Conservation (phyloP, 306 rosid species). For the Trifolium pratense region DNA sequence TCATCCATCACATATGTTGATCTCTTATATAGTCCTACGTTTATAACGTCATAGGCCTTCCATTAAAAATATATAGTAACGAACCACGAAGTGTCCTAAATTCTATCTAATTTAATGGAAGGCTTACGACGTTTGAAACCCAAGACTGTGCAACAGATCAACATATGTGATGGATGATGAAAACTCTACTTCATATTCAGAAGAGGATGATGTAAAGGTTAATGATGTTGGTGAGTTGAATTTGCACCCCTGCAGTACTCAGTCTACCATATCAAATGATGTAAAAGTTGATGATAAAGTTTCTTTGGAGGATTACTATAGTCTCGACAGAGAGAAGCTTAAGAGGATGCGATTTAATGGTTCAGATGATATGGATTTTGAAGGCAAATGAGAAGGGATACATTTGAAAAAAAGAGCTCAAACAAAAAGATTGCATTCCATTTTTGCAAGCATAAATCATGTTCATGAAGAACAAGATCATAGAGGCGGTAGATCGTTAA, state of each 20-base stretch:
- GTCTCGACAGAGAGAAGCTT: too few species aligned
- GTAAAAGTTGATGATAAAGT: conserved; percentile 41
- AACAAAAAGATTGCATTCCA: conserved; percentile 31
- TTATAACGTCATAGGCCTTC: too few species aligned
- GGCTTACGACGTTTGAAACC: too few species aligned
- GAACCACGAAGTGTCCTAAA: too few species aligned
- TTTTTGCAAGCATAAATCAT: conserved; percentile 29
- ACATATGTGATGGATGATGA: neutral
- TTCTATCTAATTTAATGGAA: too few species aligned
- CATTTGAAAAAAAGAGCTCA: conserved; percentile 29
- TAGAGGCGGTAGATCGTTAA: conserved; percentile 53
- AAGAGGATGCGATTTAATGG: too few species aligned
- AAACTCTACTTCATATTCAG: conserved; percentile 45
- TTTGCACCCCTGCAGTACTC: conserved; percentile 30
- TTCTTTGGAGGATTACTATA: neutral
- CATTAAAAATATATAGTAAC: too few species aligned
- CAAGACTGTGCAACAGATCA: neutral
- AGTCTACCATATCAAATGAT: conserved; percentile 31
- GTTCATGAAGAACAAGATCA: conserved; percentile 43
- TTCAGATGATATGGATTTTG: too few species aligned
- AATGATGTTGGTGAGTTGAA: conserved; percentile 27
- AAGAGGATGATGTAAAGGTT: neutral
- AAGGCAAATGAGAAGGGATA: neutral
- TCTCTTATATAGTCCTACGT: neutral
- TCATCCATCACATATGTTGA: neutral